Base-by-base conservation (phyloP, 1,139 yeast genomes). In the Hyphopichia pseudoburtonii region DNA sequence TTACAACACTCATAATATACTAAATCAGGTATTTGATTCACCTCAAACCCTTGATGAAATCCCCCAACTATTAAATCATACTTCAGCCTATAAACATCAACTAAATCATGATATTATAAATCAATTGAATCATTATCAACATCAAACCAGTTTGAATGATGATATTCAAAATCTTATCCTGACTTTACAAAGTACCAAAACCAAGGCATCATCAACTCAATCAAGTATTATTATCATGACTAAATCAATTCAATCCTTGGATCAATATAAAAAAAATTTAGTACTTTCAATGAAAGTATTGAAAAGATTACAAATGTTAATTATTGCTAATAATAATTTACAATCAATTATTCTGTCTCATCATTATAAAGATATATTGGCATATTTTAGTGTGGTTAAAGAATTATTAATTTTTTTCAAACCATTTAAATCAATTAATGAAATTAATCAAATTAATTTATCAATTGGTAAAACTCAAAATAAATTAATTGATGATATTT, bases 271-370 rank as follows among this genome's bases (percentile, higher is more conserved):
- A 64, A 79, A 78, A 55, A 92, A 92, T 56, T 66, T 92, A 36
- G 90, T 88, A 3, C 70, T 79, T 25, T 80, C 94, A 11, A 86
- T 92, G 86, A 88, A 95, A 1, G 80, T 90, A 25, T 71, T 92
- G 44, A 86, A 92, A 52, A 73, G 96, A 43, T 70, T 94, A 26
- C 96, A 89, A 54, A 90, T 90, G 86, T 70, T 92, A 37, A 73
- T 87, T 3, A 81, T 81, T 24, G 94, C 96, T 11, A 85, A 84
- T 55, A 80, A 80, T 34, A 80, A 80, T 41, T 71, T 92, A 36
- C 73, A 74, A 19, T 56, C 62, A 5, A 65, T 77, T 35, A 65
- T 82, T 2, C 53, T 60, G 2, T 48, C 59, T 3, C 65, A 57
- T 30, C 71, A 81, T 37, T 92, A 88, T 59, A 65, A 72, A 17